Evolutionary conservation across 805 yeast species (phyloP), one percentile per base, ranked within the genome.

Genomic region (Clavispora carvajalis): DNA sequence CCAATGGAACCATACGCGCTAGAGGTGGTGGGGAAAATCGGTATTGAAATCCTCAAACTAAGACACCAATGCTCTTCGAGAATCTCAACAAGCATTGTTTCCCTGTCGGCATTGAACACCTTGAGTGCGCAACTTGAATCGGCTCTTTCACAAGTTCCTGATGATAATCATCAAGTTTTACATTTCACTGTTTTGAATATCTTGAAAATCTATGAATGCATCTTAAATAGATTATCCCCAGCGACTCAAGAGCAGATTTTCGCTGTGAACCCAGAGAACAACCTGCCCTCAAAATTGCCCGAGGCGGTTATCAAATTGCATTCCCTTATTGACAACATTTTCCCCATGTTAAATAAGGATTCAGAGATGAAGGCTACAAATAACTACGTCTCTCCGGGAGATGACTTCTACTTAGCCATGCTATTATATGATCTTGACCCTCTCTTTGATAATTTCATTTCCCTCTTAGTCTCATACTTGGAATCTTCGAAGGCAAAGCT

Each of bases 21-120:
- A 37, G 90, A 84, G 40, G 50, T 79, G 46, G 59, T 79, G n/a
- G 89, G 91, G 0, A 42, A 62, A 11, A 73, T 82, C 19, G 89
- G 85, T 0, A 68, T 74, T 2, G 67, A 63, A 28, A 67, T 82
- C 36, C 52, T 74, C 17, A 57, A 59, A 5, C 38, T 19, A 5
- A 33, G 22, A 18, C 36, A 33, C 19, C 24, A n/a, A 5, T 33
- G 22, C 17, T 12, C 7, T 28, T 7, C n/a, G 5, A 28, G 31
- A 12, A 18, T 28, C 10, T 28, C 31, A 15, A 28, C 9, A 15
- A 16, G 31, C 31, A 15, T 12, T 11, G 11, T 6, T 12, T 6
- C 16, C 31, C 7, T 3, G 5, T 15, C 12, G 5, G 19, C 3
- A 11, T 15, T 28, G 7, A 12, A 28, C 8, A 13, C 3, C 8